Percentiles rank a stretch among this genome's conserved stretches.
Conservation (phyloP, 805 yeast genomes). For the Huiozyma naganishii region DNA sequence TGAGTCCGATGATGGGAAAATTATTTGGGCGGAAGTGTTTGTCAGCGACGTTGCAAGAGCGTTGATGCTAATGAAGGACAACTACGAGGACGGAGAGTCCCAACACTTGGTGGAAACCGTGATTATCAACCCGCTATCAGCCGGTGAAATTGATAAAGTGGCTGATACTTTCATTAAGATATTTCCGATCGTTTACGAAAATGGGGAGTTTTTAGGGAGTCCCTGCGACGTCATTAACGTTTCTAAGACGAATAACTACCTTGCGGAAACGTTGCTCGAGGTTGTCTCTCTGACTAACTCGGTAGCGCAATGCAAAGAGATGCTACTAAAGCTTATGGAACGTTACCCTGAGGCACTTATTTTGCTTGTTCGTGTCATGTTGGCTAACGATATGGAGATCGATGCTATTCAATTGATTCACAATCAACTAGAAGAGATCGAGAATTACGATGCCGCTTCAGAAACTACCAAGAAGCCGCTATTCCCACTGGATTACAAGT, state of each 20-base stretch:
- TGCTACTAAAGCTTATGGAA: constrained; percentile 17
- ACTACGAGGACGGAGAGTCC: constrained; percentile 59
- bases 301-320: constrained; percentile 16
- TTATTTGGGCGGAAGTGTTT: constrained; percentile 45
- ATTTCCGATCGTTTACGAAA: constrained; percentile 25
- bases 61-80: constrained; percentile 31
- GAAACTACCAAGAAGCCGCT: background rate
- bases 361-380: constrained; percentile 23
- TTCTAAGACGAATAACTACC: constrained; percentile 26
- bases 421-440: constrained; percentile 15
- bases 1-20: constrained; percentile 39
- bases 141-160: constrained; percentile 25
- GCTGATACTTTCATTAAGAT: constrained; percentile 23
- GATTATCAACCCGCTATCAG: constrained; percentile 60
- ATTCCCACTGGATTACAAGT: constrained; percentile 18
- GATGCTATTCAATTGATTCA: constrained; percentile 27
- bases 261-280: constrained; percentile 25
- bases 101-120: constrained; percentile 72
- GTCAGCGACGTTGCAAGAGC: constrained; percentile 63
- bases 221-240: constrained; percentile 24
- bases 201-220: constrained; percentile 24
- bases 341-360: constrained; percentile 21
- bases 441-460: constrained; percentile 5
- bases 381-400: constrained; percentile 27
- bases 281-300: constrained; percentile 22